These are phyloP conservation scores for Odontarrhena argentea DNA, from an alignment of 345 rosid species.

Conservation along the genomic window DNA sequence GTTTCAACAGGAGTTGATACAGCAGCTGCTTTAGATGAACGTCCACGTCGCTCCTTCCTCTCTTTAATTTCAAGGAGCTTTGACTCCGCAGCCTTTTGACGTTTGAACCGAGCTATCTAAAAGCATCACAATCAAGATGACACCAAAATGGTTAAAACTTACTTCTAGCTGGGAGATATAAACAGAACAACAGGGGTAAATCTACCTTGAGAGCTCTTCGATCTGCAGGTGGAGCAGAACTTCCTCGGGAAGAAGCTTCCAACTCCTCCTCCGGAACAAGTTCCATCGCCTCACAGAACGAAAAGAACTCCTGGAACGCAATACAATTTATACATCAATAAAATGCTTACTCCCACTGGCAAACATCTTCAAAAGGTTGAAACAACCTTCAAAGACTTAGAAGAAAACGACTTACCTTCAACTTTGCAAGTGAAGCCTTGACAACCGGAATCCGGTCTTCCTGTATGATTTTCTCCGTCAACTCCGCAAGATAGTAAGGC, in stretches of 20 bases:
- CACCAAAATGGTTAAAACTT: not conserved
- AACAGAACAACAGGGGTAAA: slow-evolving; percentile 7
- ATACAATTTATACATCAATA: not conserved
- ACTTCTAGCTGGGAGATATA: not conserved
- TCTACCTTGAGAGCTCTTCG: slow-evolving; percentile 83
- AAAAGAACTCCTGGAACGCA: slow-evolving; percentile 66
- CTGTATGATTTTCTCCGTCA: slow-evolving; percentile 64
- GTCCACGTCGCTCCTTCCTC: slow-evolving; percentile 78
- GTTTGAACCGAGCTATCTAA: slow-evolving; percentile 85
- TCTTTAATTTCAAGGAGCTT: slow-evolving; percentile 85
- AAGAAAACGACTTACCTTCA: slow-evolving; percentile 55
- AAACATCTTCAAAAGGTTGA: slow-evolving; percentile 7
- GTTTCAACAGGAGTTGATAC: slow-evolving; percentile 78
- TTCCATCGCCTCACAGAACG: slow-evolving; percentile 89
- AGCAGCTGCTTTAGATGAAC: slow-evolving; percentile 75
- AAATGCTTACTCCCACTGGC: slow-evolving; percentile 17
- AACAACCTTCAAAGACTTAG: not conserved
- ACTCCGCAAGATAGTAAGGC: slow-evolving; percentile 78
- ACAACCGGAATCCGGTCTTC: slow-evolving; percentile 69
- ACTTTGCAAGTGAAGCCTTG: slow-evolving; percentile 59
- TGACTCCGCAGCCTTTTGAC: slow-evolving; percentile 80
- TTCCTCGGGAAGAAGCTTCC: slow-evolving; percentile 52
- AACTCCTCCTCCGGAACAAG: slow-evolving; percentile 75
- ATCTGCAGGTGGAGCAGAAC: slow-evolving; percentile 59
- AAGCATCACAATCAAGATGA: slow-evolving; percentile 22